Base-by-base conservation (phyloP, 1,284 basidiomycete species). In the Anthracocystis panici-leucophaei region DNA sequence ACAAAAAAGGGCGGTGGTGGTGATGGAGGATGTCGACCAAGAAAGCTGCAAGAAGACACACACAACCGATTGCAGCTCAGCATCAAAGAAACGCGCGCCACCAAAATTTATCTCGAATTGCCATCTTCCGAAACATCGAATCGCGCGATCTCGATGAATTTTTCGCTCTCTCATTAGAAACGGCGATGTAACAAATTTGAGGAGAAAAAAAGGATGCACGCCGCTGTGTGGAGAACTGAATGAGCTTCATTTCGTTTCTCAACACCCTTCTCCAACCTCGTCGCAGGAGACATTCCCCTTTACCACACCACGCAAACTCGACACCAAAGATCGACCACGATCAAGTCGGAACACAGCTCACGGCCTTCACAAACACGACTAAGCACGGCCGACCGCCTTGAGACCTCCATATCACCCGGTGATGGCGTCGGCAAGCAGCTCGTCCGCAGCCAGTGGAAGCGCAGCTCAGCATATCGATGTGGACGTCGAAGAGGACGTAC, bases 121-220 rank as follows among this genome's bases (percentile, higher is more conserved):
- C 66, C 66, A 64, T 64, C 46, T 69, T 69, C 66, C 66, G 66
- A 60, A 57, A 16, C 46, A 27, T 31, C 18, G 18, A n/a, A 8
- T 20, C 48, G 48, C 27, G 48, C 48, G 29, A 49, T 49, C 48
- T 33, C 48, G 48, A 33, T 49, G 29, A 33, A 20, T 49, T 49
- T 49, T 48, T 27, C 16, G 11, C 3, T 12, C n/a, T n/a, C 27
- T 10, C 10, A 33, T 9, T 31, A 29, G 16, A 31, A 12, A 20
- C n/a, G 5, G 29, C 48, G 48, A 57, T 33, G 49, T 64, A 64
- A 64, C 61, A 62, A n/a, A 2, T 10, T 27, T 2, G 3, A 12
- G 14, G 10, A 8, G 56, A 44, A 31, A 50, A 27, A 3, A 2
- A 0, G 42, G 27, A 65, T 38, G 41, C 31, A 57, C 44, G 38